Base-by-base conservation (phyloP, 1,284 basidiomycete genomes). In the Papiliotrema nemorosa region DNA sequence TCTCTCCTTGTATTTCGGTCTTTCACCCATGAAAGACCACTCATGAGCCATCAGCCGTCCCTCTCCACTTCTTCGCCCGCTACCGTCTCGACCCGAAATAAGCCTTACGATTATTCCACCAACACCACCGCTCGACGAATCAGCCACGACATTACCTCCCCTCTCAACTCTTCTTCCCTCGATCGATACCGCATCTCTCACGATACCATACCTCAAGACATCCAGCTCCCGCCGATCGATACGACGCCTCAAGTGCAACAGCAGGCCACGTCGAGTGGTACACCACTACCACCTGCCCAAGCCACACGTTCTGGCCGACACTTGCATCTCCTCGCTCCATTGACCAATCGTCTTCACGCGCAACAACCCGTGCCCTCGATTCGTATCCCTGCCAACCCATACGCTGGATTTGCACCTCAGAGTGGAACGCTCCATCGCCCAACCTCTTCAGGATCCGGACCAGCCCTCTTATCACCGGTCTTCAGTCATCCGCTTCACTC, bases 61-160 rank as follows among this genome's bases (percentile, higher is more conserved):
- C 18, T 9, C 42, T 44, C 44, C 44, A 50, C 34, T 45, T 47
- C 42, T 48, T 46, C 31, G 25, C 49, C 54, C 21, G n/a, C 24
- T 27, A 25, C 41, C 25, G 22, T 10, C 38, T 25, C 18, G 37
- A 46, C 13, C 44, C 44, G 18, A 39, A 31, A 31, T 14, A 31
- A 31, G 9, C 9, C 29, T 14, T 7, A 31, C 14, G 14, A 7
- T 31, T 7, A 31, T 31, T 31, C 29, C 29, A 31, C 7, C 14
- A 7, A 31, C 29, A 31, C 29, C 29, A 7, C 14, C 29, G 29
- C 29, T 14, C 29, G 14, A 7, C 29, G 29, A 31, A 7, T 14
- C 7, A 7, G 9, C 29, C 14, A 7, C 29, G 29, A 31, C 29
- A 7, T 14, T 7, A 31, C 9, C 29, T 31, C n/a, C 29, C 7